These are phyloP conservation scores for Pythium dissimile DNA, from an alignment of 352 stramenopile genomes.

Conservation along the genomic window DNA sequence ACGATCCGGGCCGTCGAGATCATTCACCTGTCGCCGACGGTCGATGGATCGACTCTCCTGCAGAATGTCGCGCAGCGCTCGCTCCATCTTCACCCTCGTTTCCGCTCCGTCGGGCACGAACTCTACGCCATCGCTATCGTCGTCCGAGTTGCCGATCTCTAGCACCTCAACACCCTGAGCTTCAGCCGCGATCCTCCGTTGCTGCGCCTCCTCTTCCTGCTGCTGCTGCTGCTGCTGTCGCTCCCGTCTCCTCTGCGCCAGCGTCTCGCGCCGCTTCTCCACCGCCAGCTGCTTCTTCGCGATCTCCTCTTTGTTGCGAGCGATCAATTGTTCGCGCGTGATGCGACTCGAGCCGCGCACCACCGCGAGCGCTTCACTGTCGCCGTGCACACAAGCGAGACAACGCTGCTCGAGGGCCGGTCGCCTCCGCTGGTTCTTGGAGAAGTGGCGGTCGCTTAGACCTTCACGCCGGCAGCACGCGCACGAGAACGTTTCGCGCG, in stretches of 20 bases:
- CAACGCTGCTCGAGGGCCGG: not conserved
- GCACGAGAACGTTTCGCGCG: not conserved
- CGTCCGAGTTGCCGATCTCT: too few relatives aligned
- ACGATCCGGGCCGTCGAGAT: slow-evolving; percentile 6
- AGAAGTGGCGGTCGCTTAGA: not conserved
- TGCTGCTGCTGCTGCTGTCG: not conserved
- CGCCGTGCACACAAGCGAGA: not conserved
- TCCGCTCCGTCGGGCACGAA: not conserved
- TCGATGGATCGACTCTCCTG: slow-evolving; percentile 1
- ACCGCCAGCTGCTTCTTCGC: not conserved
- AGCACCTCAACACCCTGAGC: too few relatives aligned
- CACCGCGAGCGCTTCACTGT: not conserved
- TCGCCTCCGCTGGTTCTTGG: not conserved
- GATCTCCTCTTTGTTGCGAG: not conserved
- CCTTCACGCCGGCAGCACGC: not conserved
- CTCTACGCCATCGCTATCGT: not conserved
- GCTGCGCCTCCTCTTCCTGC: not conserved
- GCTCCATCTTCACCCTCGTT: not conserved
- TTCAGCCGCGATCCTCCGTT: not conserved
- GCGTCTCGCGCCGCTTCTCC: not conserved
- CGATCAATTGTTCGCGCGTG: not conserved
- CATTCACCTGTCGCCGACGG: not conserved
- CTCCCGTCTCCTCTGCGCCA: not conserved
- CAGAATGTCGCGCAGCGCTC: slow-evolving; percentile 1
- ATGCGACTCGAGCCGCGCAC: not conserved